These are phyloP conservation scores for Alloteropsis semialata DNA, from an alignment of 176 grass and related monocot species.

Conservation along the genomic window DNA sequence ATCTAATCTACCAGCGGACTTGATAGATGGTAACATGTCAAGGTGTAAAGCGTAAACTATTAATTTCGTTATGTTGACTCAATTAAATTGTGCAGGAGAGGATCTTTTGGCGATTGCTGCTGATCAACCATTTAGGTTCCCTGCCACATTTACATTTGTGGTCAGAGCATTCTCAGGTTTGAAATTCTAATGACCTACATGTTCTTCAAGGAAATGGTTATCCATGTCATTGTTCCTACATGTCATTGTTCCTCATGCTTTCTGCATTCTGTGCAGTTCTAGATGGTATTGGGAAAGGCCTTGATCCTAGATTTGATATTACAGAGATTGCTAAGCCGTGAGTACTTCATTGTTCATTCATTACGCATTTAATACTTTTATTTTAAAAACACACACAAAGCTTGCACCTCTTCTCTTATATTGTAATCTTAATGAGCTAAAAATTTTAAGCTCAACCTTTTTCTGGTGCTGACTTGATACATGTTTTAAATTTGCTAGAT, in stretches of 20 bases:
- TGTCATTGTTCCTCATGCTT: slow-evolving; percentile 19
- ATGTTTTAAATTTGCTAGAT: slow-evolving; percentile 52
- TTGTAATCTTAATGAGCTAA: neutral
- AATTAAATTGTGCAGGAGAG: slow-evolving; percentile 63
- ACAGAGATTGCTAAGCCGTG: slow-evolving; percentile 99
- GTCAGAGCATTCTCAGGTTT: slow-evolving; percentile 99
- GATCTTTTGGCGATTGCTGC: slow-evolving; percentile 95
- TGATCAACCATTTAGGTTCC: slow-evolving; percentile 98
- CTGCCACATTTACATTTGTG: slow-evolving; percentile 98
- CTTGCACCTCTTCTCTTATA: neutral
- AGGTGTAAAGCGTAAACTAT: neutral
- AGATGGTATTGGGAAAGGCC: slow-evolving; percentile 99
- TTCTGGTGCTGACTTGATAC: slow-evolving; percentile 32
- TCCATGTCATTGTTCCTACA: slow-evolving; percentile 5
- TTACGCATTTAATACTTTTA: neutral
- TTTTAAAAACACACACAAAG: neutral
- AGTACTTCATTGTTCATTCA: slow-evolving; percentile 46
- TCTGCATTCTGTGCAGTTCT: slow-evolving; percentile 67
- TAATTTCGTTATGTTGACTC: slow-evolving; percentile 20
- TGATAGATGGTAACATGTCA: slow-evolving; percentile 20
- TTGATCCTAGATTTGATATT: slow-evolving; percentile 98
- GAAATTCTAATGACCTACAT: slow-evolving; percentile 29
- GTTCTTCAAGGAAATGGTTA: slow-evolving; percentile 4
- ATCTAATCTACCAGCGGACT: neutral
- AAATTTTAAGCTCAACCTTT: neutral